Evolutionary conservation across 768 basidiomycete genomes (phyloP).

Genomic region (Clitopilus hobsonii): DNA sequence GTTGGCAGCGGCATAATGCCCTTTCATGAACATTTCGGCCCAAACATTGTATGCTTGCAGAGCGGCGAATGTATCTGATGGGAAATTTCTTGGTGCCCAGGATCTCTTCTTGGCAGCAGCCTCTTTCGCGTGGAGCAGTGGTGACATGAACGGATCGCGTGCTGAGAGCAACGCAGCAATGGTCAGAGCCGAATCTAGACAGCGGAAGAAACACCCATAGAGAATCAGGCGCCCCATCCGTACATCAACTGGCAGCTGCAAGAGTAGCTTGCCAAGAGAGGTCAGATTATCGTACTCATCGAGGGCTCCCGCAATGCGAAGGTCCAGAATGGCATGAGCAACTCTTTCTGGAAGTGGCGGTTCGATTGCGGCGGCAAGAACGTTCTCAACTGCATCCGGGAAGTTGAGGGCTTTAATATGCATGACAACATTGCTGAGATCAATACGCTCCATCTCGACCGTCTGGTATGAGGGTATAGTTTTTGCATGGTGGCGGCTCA

Average conservation of each 20-base stretch:
- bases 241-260: constrained; percentile 86
- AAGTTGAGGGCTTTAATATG: constrained; percentile 92
- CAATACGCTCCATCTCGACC: constrained; percentile 93
- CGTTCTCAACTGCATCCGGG: constrained; percentile 82
- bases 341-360: constrained; percentile 80
- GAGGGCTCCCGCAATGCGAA: constrained; percentile 86
- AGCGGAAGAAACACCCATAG: constrained; percentile 90
- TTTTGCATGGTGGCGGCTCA: constrained; percentile 58
- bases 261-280: constrained; percentile 80
- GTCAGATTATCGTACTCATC: constrained; percentile 74
- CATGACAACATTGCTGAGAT: constrained; percentile 92
- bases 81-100: constrained; percentile 77
- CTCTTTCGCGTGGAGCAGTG: constrained; percentile 68
- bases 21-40: constrained; percentile 64
- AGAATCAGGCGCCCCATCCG: constrained; percentile 87
- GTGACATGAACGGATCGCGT: constrained; percentile 87
- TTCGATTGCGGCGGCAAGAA: constrained; percentile 81
- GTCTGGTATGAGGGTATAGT: constrained; percentile 75
- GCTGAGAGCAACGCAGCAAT: constrained; percentile 89
- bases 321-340: constrained; percentile 68
- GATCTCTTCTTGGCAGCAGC: constrained; percentile 69
- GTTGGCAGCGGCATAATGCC: constrained; percentile 63
- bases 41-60: constrained; percentile 80
- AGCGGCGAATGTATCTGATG: constrained; percentile 78
- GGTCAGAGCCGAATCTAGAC: constrained; percentile 81